phyloP scores from a whole-genome alignment of 2,329 filamentous ascomycete genomes.

The Calonectria pseudoturangicola region DNA sequence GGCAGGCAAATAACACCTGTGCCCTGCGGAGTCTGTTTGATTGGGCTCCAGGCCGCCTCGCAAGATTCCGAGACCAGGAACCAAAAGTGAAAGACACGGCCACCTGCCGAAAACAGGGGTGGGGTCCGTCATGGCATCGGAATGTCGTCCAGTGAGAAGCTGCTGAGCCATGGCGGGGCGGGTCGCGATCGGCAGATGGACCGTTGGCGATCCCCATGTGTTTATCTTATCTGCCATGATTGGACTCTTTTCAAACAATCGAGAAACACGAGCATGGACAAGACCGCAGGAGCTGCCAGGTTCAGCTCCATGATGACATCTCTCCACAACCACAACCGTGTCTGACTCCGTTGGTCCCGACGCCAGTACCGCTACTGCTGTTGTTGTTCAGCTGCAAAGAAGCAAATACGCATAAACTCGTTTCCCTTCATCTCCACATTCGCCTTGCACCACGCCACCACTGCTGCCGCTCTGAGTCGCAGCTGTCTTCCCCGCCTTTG shows the following conservation, averaged over 20 bases:
- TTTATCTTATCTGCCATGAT: constrained; percentile 43
- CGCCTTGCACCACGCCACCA: neutral
- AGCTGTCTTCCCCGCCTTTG: neutral
- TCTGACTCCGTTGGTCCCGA: neutral
- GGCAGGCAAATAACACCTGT: constrained; percentile 37
- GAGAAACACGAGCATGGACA: neutral
- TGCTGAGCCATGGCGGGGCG: constrained; percentile 15
- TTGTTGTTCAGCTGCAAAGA: neutral
- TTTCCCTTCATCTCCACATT: constrained; percentile 8
- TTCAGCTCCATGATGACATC: neutral
- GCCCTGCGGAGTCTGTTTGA: constrained; percentile 22
- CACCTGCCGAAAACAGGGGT: constrained; percentile 49
- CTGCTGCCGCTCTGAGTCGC: neutral
- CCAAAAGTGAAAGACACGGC: constrained; percentile 22
- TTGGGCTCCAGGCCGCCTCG: constrained; percentile 38
- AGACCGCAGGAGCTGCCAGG: neutral
- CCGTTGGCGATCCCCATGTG: constrained; percentile 44
- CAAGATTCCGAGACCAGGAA: neutral
- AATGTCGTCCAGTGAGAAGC: constrained; percentile 38
- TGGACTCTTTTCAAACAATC: constrained; percentile 31
- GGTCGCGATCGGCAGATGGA: constrained; percentile 46
- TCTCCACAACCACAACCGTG: neutral
- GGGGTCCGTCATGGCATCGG: constrained; percentile 36
- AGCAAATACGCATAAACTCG: neutral
- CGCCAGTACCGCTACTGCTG: too few relatives aligned